Evolutionary conservation across 83 land plant genomes (phyloP).

Genomic region (Isoetes engelmannii): DNA sequence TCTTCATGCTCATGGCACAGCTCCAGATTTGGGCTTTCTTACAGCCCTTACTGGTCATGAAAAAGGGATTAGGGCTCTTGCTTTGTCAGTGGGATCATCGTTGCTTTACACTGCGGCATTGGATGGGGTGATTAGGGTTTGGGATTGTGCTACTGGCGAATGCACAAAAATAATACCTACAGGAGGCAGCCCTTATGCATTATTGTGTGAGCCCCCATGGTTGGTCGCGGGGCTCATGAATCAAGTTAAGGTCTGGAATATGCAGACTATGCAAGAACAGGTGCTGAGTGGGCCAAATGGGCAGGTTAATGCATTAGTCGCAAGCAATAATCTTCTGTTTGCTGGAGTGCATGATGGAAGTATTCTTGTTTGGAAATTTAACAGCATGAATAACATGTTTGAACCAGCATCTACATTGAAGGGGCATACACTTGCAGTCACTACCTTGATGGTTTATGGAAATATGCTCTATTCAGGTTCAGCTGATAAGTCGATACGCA

Average conservation of each 20-base stretch:
- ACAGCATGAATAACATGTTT: slow-evolving; percentile 50
- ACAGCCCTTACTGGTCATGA: slow-evolving; percentile 74
- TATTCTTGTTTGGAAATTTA: slow-evolving; percentile 83
- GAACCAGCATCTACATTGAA: slow-evolving; percentile 75
- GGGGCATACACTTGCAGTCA: slow-evolving; percentile 70
- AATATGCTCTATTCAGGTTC: slow-evolving; percentile 85
- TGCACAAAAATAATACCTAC: no score
- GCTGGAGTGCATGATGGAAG: slow-evolving; percentile 90
- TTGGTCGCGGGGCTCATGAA: no score
- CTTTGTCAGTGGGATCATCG: no score
- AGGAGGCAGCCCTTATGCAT: no score
- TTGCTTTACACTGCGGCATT: no score
- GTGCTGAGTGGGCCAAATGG: slow-evolving; percentile 78
- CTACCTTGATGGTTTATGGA: slow-evolving; percentile 59
- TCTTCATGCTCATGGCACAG: slow-evolving; percentile 59
- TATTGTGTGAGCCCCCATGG: no score
- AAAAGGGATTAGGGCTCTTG: slow-evolving; percentile 32
- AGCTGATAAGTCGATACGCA: slow-evolving; percentile 83
- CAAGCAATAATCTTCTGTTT: slow-evolving; percentile 54
- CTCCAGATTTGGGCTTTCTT: slow-evolving; percentile 51
- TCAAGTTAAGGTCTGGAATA: slow-evolving; percentile 68
- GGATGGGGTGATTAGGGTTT: no score
- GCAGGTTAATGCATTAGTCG: slow-evolving; percentile 80
- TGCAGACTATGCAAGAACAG: slow-evolving; percentile 47
- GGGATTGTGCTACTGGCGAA: no score